phyloP scores from a whole-genome alignment of 2,329 filamentous ascomycete species.

The Ciborinia camelliae region DNA sequence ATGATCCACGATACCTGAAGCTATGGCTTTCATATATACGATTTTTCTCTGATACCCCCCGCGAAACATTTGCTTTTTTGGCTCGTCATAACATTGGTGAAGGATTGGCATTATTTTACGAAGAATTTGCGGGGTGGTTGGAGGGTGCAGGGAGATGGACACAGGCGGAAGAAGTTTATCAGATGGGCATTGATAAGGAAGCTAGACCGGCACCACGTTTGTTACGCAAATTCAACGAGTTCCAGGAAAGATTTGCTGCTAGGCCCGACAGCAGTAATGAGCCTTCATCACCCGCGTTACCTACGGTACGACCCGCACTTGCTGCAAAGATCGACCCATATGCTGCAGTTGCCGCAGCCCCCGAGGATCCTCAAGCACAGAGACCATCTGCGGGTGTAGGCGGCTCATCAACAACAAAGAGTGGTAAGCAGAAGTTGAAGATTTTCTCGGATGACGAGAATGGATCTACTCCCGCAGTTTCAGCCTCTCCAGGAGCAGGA shows the following conservation, averaged over 20 bases:
- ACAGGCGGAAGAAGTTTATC: conserved; percentile 93
- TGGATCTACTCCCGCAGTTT: conserved; percentile 1
- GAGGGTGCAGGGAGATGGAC: conserved; percentile 79
- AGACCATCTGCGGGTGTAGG: conserved; percentile 48
- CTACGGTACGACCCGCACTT: conserved; percentile 75
- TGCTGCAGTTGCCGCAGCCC: conserved; percentile 46
- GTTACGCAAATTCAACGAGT: conserved; percentile 86
- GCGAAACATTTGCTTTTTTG: conserved; percentile 89
- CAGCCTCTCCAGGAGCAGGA: conserved; percentile 1
- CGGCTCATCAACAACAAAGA: conserved; percentile 53
- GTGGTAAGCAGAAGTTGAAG: conserved; percentile 41
- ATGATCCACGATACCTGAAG: conserved; percentile 89
- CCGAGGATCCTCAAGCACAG: conserved; percentile 63
- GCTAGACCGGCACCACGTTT: conserved; percentile 79
- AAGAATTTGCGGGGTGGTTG: conserved; percentile 93
- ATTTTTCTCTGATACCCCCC: conserved; percentile 87
- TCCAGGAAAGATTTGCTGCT: conserved; percentile 73
- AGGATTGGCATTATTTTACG: conserved; percentile 84
- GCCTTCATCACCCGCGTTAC: conserved; percentile 83
- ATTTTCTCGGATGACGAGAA: conserved; percentile 11
- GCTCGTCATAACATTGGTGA: conserved; percentile 87
- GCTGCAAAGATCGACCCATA: conserved; percentile 86
- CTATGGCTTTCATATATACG: conserved; percentile 93
- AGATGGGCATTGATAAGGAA: conserved; percentile 82
- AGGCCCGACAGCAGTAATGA: conserved; percentile 59